Conservation (phyloP, 1,284 basidiomycete genomes). For the Ganoderma lingzhi region DNA sequence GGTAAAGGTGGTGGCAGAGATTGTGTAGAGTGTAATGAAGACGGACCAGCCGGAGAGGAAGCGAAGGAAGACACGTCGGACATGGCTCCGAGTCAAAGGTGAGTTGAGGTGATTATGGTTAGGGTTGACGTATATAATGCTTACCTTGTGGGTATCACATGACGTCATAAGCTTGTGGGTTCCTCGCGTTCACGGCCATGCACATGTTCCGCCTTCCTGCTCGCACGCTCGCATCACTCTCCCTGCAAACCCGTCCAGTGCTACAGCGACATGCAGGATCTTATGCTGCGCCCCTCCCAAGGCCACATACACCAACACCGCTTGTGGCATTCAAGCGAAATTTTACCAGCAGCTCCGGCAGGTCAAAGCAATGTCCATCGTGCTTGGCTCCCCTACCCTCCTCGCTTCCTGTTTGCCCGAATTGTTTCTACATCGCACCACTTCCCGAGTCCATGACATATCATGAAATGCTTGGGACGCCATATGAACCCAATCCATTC, state of each 20-base stretch:
- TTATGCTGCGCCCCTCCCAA: not conserved
- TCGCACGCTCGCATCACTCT: slow-evolving; percentile 21
- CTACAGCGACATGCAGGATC: not conserved
- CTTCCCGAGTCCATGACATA: slow-evolving; percentile 59
- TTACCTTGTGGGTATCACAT: slow-evolving; percentile 29
- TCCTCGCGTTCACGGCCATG: slow-evolving; percentile 22
- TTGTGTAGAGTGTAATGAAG: slow-evolving; percentile 13
- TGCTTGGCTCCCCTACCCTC: slow-evolving; percentile 68
- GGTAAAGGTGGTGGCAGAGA: slow-evolving; percentile 34
- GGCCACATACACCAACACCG: not conserved
- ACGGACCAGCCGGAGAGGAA: slow-evolving; percentile 33
- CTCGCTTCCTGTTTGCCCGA: slow-evolving; percentile 71
- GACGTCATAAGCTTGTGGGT: slow-evolving; percentile 35
- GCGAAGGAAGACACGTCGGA: slow-evolving; percentile 26
- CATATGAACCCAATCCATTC: slow-evolving; percentile 71
- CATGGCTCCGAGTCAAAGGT: slow-evolving; percentile 22
- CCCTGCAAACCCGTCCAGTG: slow-evolving; percentile 14
- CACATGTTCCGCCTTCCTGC: slow-evolving; percentile 34
- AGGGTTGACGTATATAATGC: slow-evolving; percentile 27
- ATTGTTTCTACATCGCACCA: slow-evolving; percentile 70
- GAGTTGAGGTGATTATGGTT: slow-evolving; percentile 22
- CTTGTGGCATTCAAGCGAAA: not conserved
- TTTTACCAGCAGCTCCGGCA: slow-evolving; percentile 2
- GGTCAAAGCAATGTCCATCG: slow-evolving; percentile 54
- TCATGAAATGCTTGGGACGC: slow-evolving; percentile 69